These are phyloP conservation scores for Volutella citrinella DNA, from an alignment of 2,329 filamentous ascomycete species.

Conservation along the genomic window DNA sequence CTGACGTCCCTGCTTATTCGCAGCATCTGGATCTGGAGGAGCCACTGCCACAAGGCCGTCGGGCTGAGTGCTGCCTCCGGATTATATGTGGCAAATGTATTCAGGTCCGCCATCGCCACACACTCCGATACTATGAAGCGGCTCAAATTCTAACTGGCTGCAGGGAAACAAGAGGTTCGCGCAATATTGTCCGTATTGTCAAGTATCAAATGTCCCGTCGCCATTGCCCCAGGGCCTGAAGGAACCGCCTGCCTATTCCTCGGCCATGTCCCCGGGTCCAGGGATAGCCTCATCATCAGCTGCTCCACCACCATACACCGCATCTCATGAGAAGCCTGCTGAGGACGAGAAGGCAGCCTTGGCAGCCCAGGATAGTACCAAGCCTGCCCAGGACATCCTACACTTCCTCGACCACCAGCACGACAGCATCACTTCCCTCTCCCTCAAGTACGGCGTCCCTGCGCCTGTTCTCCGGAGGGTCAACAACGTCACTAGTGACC, in stretches of 20 bases:
- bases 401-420: constrained; percentile 71
- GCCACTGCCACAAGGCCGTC: constrained; percentile 55
- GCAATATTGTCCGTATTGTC: constrained; percentile 71
- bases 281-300: constrained; percentile 20
- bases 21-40: too few relatives aligned
- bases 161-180: constrained; percentile 66
- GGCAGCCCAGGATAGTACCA: constrained; percentile 29
- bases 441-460: constrained; percentile 69
- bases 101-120: constrained; percentile 42
- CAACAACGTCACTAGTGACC: constrained; percentile 70
- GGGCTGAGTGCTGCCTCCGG: constrained; percentile 66
- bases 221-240: constrained; percentile 59
- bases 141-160: constrained; percentile 9
- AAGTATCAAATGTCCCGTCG: constrained; percentile 61
- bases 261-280: constrained; percentile 27
- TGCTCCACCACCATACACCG: constrained; percentile 40
- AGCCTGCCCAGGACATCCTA: constrained; percentile 58
- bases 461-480: constrained; percentile 57
- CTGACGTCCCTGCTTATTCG: constrained; percentile 49
- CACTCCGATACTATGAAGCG: background rate
- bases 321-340: constrained; percentile 8
- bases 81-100: constrained; percentile 71
- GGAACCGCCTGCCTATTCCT: constrained; percentile 65
- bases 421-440: constrained; percentile 66
- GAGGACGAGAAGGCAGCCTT: constrained; percentile 24